Conservation (phyloP, 257 asterid species). For the Nicotiana tomentosiformis region DNA sequence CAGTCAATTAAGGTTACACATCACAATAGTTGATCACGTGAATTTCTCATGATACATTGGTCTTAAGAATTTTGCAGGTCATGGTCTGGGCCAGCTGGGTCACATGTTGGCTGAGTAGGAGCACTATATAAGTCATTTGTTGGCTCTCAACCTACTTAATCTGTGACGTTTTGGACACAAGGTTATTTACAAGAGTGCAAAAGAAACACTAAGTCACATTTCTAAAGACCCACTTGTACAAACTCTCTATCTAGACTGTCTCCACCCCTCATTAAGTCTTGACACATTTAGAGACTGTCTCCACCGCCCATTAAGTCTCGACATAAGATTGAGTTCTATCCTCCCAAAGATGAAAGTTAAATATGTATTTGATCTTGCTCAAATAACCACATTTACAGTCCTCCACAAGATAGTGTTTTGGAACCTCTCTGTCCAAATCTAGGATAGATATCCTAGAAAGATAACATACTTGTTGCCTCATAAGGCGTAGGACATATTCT, state of each 20-base stretch:
- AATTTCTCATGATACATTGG: background rate
- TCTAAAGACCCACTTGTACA: background rate
- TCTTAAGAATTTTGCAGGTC: background rate
- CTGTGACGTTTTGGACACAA: background rate
- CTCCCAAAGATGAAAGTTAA: background rate
- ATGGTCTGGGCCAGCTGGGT: background rate
- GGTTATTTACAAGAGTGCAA: background rate
- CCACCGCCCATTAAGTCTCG: too few relatives aligned
- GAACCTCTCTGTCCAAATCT: background rate
- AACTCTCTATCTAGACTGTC: background rate
- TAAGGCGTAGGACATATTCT: background rate
- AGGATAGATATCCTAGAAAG: background rate
- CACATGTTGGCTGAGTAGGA: background rate
- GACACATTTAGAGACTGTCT: background rate
- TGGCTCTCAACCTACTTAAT: background rate
- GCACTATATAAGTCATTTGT: background rate
- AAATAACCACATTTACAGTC: background rate
- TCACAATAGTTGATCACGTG: background rate
- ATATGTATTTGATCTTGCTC: background rate
- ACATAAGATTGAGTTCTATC: too few relatives aligned
- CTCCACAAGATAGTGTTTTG: background rate
- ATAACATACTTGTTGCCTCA: background rate
- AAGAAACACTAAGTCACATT: background rate
- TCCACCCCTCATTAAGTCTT: background rate
- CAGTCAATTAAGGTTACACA: background rate